Conservation (phyloP, 805 yeast genomes). For the Candida broadrunensis region DNA sequence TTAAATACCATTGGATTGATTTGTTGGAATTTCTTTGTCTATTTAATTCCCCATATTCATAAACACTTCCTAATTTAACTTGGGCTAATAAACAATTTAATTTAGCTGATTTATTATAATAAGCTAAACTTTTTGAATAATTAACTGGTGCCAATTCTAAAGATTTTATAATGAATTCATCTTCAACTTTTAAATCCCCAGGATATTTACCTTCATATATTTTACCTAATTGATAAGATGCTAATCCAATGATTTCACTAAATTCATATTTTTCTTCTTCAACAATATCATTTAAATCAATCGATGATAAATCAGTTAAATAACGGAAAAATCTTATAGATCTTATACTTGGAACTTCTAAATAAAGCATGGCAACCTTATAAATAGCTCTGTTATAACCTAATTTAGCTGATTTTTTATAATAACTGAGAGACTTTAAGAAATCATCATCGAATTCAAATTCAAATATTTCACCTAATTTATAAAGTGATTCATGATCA, state of each 20-base stretch:
- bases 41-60: slow-evolving; percentile 42
- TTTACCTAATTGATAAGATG: slow-evolving; percentile 39
- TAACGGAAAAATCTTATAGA: slow-evolving; percentile 34
- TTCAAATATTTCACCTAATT: slow-evolving; percentile 39
- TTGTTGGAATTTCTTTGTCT: slow-evolving; percentile 36
- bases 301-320: slow-evolving; percentile 33
- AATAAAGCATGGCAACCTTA: slow-evolving; percentile 35
- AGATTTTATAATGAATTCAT: slow-evolving; percentile 31
- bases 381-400: slow-evolving; percentile 46
- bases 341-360: slow-evolving; percentile 31
- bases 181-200: slow-evolving; percentile 35
- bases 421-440: slow-evolving; percentile 29
- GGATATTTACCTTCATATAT: slow-evolving; percentile 46
- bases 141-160: slow-evolving; percentile 40
- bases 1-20: slow-evolving; percentile 44
- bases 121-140: slow-evolving; percentile 38
- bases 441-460: slow-evolving; percentile 24
- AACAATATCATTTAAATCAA: slow-evolving; percentile 31
- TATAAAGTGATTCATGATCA: slow-evolving; percentile 31
- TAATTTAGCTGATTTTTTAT: slow-evolving; percentile 35
- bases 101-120: slow-evolving; percentile 42
- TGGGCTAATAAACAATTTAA: slow-evolving; percentile 37
- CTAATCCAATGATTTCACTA: slow-evolving; percentile 38
- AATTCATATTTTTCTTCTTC: slow-evolving; percentile 38
- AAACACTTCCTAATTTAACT: slow-evolving; percentile 39